Evolutionary conservation across 129 eudicot species (phyloP).

Genomic region (Lactuca saligna): DNA sequence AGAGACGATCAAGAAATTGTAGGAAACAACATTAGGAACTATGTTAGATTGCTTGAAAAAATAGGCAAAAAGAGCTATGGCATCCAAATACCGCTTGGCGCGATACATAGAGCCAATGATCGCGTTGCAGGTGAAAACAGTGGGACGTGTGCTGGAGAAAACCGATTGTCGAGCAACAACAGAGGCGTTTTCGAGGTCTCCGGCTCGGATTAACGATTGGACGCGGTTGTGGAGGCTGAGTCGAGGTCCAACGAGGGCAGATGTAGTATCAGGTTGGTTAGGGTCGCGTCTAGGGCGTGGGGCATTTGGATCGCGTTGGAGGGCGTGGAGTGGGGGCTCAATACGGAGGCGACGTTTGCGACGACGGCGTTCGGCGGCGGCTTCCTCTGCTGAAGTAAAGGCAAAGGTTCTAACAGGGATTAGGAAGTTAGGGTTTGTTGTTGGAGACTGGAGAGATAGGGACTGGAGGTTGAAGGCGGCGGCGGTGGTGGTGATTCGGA

Average conservation of each 20-base stretch:
- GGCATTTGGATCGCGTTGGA: conserved; percentile 62
- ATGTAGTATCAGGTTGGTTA: conserved; percentile 74
- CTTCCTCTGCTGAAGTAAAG: conserved; percentile 87
- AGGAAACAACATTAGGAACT: conserved; percentile 74
- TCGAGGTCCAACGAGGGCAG: conserved; percentile 66
- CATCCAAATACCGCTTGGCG: conserved; percentile 55
- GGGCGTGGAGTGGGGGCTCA: conserved; percentile 89
- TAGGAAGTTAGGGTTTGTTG: conserved; percentile 34
- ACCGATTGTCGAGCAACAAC: conserved; percentile 67
- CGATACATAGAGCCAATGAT: conserved; percentile 87
- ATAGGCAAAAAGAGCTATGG: conserved; percentile 63
- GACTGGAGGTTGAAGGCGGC: conserved; percentile 20
- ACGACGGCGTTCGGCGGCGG: conserved; percentile 95
- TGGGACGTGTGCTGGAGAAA: conserved; percentile 64
- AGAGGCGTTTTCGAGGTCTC: conserved; percentile 76
- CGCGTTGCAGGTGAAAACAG: conserved; percentile 97
- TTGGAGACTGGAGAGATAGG: conserved; percentile 20
- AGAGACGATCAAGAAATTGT: conserved; percentile 56
- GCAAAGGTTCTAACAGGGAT: conserved; percentile 45
- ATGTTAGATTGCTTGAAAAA: conserved; percentile 69
- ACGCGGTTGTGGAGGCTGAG: conserved; percentile 85
- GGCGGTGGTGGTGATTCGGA: conserved; percentile 23
- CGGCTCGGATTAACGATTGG: conserved; percentile 78
- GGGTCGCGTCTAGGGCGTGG: conserved; percentile 56
- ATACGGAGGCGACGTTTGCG: conserved; percentile 90